A percentile compares a stretch with the other conserved stretches of the same genome.
These are phyloP conservation scores for Tinospora cordifolia DNA, from an alignment of 164 flowering plant genomes.

Conservation along the genomic window DNA sequence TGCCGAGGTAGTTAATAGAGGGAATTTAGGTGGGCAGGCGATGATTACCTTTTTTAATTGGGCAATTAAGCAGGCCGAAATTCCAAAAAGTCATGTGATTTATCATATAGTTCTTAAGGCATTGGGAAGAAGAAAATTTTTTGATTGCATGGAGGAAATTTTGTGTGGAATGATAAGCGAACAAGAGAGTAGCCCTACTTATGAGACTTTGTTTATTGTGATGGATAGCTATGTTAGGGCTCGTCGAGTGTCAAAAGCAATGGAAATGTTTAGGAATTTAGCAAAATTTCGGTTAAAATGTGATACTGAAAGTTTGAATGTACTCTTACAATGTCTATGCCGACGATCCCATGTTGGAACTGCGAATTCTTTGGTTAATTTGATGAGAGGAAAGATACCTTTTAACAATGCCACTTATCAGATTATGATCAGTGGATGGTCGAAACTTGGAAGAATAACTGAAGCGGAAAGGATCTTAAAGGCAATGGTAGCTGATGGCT, in stretches of 20 bases:
- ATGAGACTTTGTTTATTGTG: conserved; percentile 48
- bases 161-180: conserved; percentile 36
- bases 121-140: conserved; percentile 66
- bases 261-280: conserved; percentile 38
- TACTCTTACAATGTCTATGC: conserved; percentile 51
- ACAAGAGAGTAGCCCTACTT: conserved; percentile 25
- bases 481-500: conserved; percentile 53
- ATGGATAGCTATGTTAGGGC: conserved; percentile 59
- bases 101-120: conserved; percentile 55
- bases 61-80: conserved; percentile 48
- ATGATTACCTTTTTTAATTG: conserved; percentile 74
- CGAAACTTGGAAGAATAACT: conserved; percentile 45
- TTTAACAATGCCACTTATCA: conserved; percentile 43
- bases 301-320: conserved; percentile 49
- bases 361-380: conserved; percentile 44
- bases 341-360: conserved; percentile 47
- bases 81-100: conserved; percentile 23
- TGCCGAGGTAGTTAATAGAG: conserved; percentile 53
- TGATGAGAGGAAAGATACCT: conserved; percentile 46
- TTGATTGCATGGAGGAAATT: conserved; percentile 34
- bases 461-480: conserved; percentile 53
- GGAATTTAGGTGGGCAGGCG: conserved; percentile 62
- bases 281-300: conserved; percentile 45
- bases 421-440: conserved; percentile 68
- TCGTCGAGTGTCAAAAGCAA: conserved; percentile 43